Evolutionary conservation across 2,329 filamentous ascomycete species (phyloP), one percentile per base, ranked within the genome.

Genomic region (Colletotrichum caudatum): DNA sequence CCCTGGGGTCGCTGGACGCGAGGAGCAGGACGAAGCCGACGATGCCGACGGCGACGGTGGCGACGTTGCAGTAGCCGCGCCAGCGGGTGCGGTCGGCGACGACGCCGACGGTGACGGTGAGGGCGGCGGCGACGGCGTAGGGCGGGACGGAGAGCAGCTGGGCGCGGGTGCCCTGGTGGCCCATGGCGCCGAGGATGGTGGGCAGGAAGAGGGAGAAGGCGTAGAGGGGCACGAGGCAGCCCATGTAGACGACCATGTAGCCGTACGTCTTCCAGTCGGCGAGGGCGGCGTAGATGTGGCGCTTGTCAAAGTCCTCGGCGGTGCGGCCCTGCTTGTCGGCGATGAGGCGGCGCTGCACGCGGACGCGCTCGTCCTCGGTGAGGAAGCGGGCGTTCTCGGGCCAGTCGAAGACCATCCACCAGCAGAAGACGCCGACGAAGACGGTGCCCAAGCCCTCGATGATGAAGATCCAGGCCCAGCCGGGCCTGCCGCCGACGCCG

Each of bases 341-440:
- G 68, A 88, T 88, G 33, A 95, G 84, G 3, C 93, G 88, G 12
- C 89, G 87, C 23, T 93, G 81, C 0, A 95, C 92, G 20, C 93
- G 88, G 5, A 84, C 83, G 14, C 92, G 89, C 75, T 96, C 93
- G 2, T 86, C 85, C 0, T 86, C 84, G 0, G 88, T 87, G 5
- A 96, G 85, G 78, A 95, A 95, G 0, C 78, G 87, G 7, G 93
- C 92, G 58, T 91, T 86, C 74, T 93, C 92, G 0, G 93, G 93
- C 78, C 93, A 95, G 77, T 96, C 93, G 75, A 93, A 89, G 3
- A 95, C 91, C 81, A 92, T 86, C 88, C 90, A 94, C 82, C 91
- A 94, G 7, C 88, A 91, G 1, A 84, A 80, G 5, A 91, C 69
- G 1, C 91, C 93, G 7, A 93, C 85, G 1, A 93, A 1, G 1